Conservation (phyloP, 2,329 filamentous ascomycete genomes). For the Neurospora sp. region DNA sequence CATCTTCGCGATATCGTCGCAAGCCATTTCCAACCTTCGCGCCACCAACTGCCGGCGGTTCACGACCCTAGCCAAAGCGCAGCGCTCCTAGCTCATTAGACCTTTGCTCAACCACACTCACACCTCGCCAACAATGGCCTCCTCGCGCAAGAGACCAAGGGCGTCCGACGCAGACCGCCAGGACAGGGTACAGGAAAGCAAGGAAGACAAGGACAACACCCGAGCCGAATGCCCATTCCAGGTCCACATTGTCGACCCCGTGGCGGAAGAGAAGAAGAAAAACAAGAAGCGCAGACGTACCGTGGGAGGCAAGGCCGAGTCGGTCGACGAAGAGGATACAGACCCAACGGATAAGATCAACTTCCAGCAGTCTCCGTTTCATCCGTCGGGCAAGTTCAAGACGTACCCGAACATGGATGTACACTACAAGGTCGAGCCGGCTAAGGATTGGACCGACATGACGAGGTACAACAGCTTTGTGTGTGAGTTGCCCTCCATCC, state of each 20-base stretch:
- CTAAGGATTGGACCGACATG: conserved; percentile 47
- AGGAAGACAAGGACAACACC: conserved; percentile 29
- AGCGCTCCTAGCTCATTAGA: background rate
- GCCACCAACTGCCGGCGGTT: background rate
- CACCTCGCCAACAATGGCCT: conserved; percentile 25
- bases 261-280: conserved; percentile 27
- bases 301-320: conserved; percentile 31
- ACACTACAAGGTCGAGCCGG: conserved; percentile 43
- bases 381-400: conserved; percentile 45
- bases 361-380: conserved; percentile 44
- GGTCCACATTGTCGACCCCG: conserved; percentile 33
- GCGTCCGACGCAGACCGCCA: conserved; percentile 34
- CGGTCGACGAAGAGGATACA: conserved; percentile 33
- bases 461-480: conserved; percentile 53
- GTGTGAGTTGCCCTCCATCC: conserved; percentile 31
- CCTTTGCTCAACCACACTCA: background rate
- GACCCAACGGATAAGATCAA: conserved; percentile 28
- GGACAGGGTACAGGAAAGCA: background rate
- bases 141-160: conserved; percentile 42
- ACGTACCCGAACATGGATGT: conserved; percentile 44
- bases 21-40: background rate
- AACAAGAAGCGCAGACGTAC: conserved; percentile 28
- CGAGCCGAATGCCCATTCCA: conserved; percentile 48
- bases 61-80: background rate
- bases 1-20: background rate